A percentile compares a stretch with the other conserved stretches of the same genome.
These are phyloP conservation scores for Lophiotrema nucula DNA, from an alignment of 495 filamentous ascomycete species.

Conservation along the genomic window DNA sequence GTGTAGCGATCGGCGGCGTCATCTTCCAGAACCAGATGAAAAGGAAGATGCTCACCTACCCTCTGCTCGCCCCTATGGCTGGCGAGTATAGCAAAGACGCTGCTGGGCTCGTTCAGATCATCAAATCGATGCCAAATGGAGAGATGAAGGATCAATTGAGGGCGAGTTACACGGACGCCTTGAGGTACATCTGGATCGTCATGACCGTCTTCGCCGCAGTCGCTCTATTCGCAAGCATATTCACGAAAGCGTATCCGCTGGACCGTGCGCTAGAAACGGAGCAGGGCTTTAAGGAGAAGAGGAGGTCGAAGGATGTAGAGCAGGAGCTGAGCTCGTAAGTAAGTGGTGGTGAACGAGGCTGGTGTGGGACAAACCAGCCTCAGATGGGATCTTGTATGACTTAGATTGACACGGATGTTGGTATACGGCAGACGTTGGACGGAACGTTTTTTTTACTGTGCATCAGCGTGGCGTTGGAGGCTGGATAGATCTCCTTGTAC, in stretches of 20 bases:
- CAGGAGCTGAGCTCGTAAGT: neutral
- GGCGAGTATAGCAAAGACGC: constrained; percentile 47
- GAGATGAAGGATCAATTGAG: constrained; percentile 37
- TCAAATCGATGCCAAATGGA: constrained; percentile 41
- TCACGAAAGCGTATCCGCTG: constrained; percentile 46
- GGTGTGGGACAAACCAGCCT: neutral
- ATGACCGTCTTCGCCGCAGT: constrained; percentile 53
- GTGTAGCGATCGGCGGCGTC: constrained; percentile 60
- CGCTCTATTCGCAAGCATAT: constrained; percentile 50
- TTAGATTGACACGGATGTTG: too few species aligned
- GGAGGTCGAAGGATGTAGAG: constrained; percentile 29
- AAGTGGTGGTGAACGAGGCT: neutral
- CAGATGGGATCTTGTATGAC: too few species aligned
- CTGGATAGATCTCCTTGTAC: too few species aligned
- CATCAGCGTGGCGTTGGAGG: too few species aligned
- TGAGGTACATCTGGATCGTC: constrained; percentile 42
- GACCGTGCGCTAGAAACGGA: constrained; percentile 40
- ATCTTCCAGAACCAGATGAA: constrained; percentile 60
- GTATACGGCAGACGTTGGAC: too few species aligned
- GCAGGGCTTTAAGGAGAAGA: constrained; percentile 41
- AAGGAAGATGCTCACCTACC: constrained; percentile 42
- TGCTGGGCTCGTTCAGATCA: constrained; percentile 47
- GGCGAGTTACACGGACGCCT: constrained; percentile 42
- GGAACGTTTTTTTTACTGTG: too few species aligned
- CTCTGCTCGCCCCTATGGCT: constrained; percentile 35